These are phyloP conservation scores for Coemansia asiatica DNA, from an alignment of 192 early-diverging fungal genomes.

Conservation along the genomic window DNA sequence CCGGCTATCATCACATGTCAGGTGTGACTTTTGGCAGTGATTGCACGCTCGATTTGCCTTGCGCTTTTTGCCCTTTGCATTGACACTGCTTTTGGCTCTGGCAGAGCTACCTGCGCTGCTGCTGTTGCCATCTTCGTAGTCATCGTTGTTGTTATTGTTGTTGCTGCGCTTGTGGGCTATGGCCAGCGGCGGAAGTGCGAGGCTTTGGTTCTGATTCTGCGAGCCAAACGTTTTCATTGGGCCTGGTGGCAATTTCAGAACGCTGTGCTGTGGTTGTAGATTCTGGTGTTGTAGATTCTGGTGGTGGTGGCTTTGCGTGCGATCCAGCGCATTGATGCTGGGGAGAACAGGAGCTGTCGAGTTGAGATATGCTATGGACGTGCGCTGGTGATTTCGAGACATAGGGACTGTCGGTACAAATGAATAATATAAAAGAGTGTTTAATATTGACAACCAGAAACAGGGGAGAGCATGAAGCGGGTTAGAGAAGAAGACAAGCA, in stretches of 20 bases:
- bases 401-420: neutral
- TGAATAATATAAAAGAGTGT: conserved; percentile 2
- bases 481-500: conserved; percentile 2
- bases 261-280: conserved; percentile 6
- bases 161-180: neutral
- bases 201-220: neutral
- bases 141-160: neutral
- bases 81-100: neutral
- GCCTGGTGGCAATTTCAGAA: neutral
- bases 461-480: neutral
- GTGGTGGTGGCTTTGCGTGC: conserved; percentile 2
- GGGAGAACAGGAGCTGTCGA: conserved; percentile 2
- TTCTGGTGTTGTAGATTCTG: neutral
- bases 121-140: neutral
- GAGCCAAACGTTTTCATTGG: neutral
- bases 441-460: neutral
- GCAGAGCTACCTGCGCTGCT: neutral
- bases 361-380: conserved; percentile 44
- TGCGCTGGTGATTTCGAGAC: conserved; percentile 15
- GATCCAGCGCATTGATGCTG: conserved; percentile 20
- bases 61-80: conserved; percentile 27
- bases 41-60: conserved; percentile 63
- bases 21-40: conserved; percentile 64
- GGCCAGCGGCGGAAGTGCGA: neutral
- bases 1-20: conserved; percentile 67